Evolutionary conservation across 345 rosid species (phyloP).

Genomic region (Reutealis trisperma): DNA sequence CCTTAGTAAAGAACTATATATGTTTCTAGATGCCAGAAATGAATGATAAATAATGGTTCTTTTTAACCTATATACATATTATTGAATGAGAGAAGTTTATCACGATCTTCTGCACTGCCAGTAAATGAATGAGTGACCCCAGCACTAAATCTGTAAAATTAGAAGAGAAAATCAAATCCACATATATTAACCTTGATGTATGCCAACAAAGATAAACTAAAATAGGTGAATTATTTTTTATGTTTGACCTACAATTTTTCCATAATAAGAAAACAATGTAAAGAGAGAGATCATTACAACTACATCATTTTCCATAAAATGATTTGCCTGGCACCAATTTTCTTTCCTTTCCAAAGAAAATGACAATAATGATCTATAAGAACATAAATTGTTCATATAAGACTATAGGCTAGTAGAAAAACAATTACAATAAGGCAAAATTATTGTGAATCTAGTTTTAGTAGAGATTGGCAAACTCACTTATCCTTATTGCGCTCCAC

Average conservation of each 20-base stretch:
- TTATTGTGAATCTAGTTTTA: background rate
- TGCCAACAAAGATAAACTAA: background rate
- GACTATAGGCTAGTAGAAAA: background rate
- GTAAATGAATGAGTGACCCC: constrained; percentile 97
- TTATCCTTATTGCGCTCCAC: constrained; percentile 65
- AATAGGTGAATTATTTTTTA: background rate
- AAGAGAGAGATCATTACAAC: background rate
- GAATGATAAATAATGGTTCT: background rate
- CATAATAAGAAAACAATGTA: background rate
- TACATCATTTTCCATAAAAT: background rate
- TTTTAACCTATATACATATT: constrained; percentile 71
- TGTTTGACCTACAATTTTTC: background rate
- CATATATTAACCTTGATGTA: background rate
- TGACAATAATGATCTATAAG: background rate
- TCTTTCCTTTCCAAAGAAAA: background rate
- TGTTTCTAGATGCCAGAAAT: background rate
- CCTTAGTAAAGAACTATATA: background rate
- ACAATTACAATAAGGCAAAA: background rate
- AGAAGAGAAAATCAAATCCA: constrained; percentile 5
- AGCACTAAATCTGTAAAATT: constrained; percentile 59
- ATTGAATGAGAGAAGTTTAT: constrained; percentile 72
- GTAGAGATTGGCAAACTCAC: constrained; percentile 34
- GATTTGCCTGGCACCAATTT: background rate
- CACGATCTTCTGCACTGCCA: constrained; percentile 67
- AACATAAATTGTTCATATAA: background rate